Conservation (phyloP, 2,329 filamentous ascomycete genomes). For the Sporothrix curviconia region DNA sequence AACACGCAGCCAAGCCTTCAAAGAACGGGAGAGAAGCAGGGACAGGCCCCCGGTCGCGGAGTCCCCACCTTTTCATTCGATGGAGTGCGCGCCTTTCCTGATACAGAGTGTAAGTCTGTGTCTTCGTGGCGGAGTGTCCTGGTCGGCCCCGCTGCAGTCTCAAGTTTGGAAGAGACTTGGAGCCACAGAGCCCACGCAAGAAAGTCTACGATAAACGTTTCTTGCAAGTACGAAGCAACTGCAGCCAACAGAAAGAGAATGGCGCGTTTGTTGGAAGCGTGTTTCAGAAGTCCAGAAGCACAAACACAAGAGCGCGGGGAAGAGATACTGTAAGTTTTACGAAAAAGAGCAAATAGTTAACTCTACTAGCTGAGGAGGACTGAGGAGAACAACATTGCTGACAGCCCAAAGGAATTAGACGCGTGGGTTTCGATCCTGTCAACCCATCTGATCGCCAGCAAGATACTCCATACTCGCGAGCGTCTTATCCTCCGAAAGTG, state of each 20-base stretch:
- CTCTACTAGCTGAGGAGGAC: not conserved
- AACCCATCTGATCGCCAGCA: not conserved
- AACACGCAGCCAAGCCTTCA: not conserved
- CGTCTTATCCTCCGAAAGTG: too few relatives aligned
- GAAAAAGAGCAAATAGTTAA: too few relatives aligned
- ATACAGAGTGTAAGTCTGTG: not conserved
- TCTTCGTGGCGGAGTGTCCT: conserved; percentile 3
- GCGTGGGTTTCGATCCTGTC: not conserved
- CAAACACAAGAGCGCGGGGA: too few relatives aligned
- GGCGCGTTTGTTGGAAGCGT: too few relatives aligned
- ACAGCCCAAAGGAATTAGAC: not conserved
- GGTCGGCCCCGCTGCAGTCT: not conserved
- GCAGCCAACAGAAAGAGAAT: not conserved
- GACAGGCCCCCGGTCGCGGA: not conserved
- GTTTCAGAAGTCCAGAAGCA: too few relatives aligned
- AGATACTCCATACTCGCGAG: not conserved
- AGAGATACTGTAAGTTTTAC: too few relatives aligned
- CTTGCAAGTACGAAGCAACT: too few relatives aligned
- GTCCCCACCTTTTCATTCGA: not conserved
- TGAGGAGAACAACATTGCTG: not conserved
- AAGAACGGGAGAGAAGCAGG: not conserved
- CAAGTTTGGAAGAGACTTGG: not conserved
- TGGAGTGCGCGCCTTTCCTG: not conserved
- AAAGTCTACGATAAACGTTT: not conserved
- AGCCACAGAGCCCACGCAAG: not conserved